phyloP scores from a whole-genome alignment of 345 rosid genomes.

The Cardamine occulta region DNA sequence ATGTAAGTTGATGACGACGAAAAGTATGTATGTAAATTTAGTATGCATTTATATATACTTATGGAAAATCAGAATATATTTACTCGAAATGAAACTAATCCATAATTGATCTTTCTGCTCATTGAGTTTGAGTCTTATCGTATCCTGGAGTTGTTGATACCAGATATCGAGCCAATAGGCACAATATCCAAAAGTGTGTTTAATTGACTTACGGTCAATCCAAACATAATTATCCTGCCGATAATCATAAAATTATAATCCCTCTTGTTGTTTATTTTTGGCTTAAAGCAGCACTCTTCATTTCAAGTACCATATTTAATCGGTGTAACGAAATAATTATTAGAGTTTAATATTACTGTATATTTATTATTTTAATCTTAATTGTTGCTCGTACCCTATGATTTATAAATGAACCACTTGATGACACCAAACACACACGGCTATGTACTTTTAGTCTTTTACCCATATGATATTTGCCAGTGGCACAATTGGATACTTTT shows the following conservation, averaged over 20 bases:
- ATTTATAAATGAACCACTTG: constrained; percentile 23
- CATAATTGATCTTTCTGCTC: background rate
- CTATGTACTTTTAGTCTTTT: background rate
- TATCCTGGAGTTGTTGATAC: background rate
- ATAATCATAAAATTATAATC: constrained; percentile 15
- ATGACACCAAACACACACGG: constrained; percentile 25
- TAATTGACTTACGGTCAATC: constrained; percentile 14
- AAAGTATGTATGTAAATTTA: background rate
- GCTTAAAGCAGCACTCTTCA: constrained; percentile 13
- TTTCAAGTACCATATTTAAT: background rate
- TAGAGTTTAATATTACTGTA: background rate
- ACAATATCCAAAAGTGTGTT: background rate
- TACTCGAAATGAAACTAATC: background rate
- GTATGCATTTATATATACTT: background rate
- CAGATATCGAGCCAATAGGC: background rate
- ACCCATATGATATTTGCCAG: constrained; percentile 11
- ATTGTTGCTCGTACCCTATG: background rate
- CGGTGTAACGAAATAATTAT: background rate
- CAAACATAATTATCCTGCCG: constrained; percentile 25
- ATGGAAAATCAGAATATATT: background rate
- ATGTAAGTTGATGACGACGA: background rate
- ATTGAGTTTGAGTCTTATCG: background rate
- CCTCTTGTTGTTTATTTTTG: constrained; percentile 11
- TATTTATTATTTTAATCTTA: too few relatives aligned
- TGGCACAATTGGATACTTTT: constrained; percentile 15